These are phyloP conservation scores for Adansonia gregorii DNA, from an alignment of 441 rosid species.

Conservation along the genomic window DNA sequence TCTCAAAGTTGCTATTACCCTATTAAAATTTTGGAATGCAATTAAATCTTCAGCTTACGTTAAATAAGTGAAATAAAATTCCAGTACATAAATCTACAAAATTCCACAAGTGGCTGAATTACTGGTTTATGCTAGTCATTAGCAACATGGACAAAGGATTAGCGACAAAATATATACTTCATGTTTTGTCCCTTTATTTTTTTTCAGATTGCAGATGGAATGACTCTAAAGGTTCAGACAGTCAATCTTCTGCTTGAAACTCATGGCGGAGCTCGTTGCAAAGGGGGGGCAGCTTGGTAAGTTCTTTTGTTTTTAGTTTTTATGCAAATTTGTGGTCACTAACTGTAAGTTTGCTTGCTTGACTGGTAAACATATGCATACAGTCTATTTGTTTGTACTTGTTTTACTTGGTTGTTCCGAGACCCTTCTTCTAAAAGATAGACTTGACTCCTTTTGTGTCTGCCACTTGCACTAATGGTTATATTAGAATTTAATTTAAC, in stretches of 20 bases:
- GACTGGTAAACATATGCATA: neutral
- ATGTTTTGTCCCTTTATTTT: constrained; percentile 20
- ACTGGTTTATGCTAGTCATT: constrained; percentile 2
- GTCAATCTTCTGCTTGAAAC: constrained; percentile 97
- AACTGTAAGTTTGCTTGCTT: constrained; percentile 3
- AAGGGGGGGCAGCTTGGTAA: constrained; percentile 93
- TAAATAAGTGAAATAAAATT: neutral
- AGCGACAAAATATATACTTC: constrained; percentile 26
- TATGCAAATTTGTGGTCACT: neutral
- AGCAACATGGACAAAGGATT: constrained; percentile 10
- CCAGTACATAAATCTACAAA: neutral
- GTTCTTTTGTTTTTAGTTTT: constrained; percentile 29
- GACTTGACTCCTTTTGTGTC: constrained; percentile 9
- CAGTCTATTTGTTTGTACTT: neutral
- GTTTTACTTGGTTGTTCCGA: constrained; percentile 9
- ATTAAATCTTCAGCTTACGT: constrained; percentile 2
- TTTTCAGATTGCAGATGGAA: constrained; percentile 97
- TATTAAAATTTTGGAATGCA: neutral
- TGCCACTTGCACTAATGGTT: neutral
- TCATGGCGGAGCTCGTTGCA: constrained; percentile 62
- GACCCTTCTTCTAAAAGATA: constrained; percentile 10
- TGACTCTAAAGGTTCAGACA: constrained; percentile 82
- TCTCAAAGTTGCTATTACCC: neutral
- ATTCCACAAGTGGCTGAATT: constrained; percentile 3
- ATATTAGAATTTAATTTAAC: constrained; percentile 11